Percentiles rank a stretch among this genome's conserved stretches.
Conservation (phyloP, 768 basidiomycete species). For the Gautieria morchelliformis region DNA sequence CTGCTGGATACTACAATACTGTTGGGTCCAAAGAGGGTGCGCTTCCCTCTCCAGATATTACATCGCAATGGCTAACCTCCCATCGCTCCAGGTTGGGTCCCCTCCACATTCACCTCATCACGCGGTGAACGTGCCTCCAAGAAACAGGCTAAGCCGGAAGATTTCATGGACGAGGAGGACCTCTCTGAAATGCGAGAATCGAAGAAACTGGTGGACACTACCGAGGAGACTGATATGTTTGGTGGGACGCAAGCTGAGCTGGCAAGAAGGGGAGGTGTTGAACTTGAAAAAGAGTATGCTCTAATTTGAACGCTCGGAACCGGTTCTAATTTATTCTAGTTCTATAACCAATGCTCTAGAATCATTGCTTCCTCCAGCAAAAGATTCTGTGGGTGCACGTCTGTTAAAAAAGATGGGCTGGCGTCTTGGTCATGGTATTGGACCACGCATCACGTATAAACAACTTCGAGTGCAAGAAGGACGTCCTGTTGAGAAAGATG, state of each 20-base stretch:
- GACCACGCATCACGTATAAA: conserved; percentile 73
- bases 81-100: conserved; percentile 72
- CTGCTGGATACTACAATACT: conserved; percentile 93
- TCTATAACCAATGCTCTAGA: conserved; percentile 55
- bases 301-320: neutral
- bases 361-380: conserved; percentile 62
- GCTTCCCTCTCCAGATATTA: conserved; percentile 9
- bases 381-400: conserved; percentile 73
- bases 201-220: conserved; percentile 65
- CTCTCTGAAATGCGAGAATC: conserved; percentile 71
- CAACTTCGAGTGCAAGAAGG: conserved; percentile 67
- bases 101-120: conserved; percentile 87
- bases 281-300: conserved; percentile 45
- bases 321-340: conserved; percentile 26
- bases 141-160: conserved; percentile 61
- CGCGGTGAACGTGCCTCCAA: conserved; percentile 63
- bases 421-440: conserved; percentile 87
- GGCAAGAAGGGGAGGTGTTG: conserved; percentile 25
- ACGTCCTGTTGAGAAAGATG: conserved; percentile 30
- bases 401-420: conserved; percentile 95
- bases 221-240: conserved; percentile 65
- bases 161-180: conserved; percentile 99
- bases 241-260: conserved; percentile 46
- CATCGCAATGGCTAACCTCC: neutral
- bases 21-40: conserved; percentile 93